Evolutionary conservation across 2,329 filamentous ascomycete species (phyloP).

Genomic region (Akanthomyces uredinophilus): DNA sequence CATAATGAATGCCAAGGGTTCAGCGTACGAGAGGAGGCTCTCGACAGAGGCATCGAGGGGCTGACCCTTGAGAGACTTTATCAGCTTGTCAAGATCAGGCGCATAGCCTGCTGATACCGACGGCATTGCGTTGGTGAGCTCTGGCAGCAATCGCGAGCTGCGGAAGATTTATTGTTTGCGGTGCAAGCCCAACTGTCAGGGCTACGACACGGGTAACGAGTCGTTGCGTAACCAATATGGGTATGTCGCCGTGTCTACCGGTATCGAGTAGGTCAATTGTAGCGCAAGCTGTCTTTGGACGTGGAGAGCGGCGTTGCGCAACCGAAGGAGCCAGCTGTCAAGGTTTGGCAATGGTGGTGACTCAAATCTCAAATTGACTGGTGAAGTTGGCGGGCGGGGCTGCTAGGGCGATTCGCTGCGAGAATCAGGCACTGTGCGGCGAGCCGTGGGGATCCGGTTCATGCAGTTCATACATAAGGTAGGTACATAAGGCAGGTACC

Average conservation of each 20-base stretch:
- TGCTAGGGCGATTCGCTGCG: neutral
- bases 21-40: slow-evolving; percentile 69
- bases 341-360: slow-evolving; percentile 6
- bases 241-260: too few species aligned
- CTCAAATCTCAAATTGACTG: slow-evolving; percentile 13
- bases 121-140: slow-evolving; percentile 26
- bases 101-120: slow-evolving; percentile 40
- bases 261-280: neutral
- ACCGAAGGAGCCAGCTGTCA: neutral
- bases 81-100: slow-evolving; percentile 71
- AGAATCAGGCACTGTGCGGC: too few species aligned
- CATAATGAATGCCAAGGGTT: neutral
- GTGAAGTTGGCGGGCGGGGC: slow-evolving; percentile 6
- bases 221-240: neutral
- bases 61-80: slow-evolving; percentile 71
- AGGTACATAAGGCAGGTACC: too few species aligned
- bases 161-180: neutral
- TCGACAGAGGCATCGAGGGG: slow-evolving; percentile 79
- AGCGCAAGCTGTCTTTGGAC: neutral
- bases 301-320: neutral
- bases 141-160: neutral
- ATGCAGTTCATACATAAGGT: too few species aligned
- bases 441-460: too few species aligned
- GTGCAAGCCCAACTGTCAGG: neutral
- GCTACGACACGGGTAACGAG: neutral